Evolutionary conservation across 768 basidiomycete species (phyloP).

Genomic region (Clavaria fumosa): DNA sequence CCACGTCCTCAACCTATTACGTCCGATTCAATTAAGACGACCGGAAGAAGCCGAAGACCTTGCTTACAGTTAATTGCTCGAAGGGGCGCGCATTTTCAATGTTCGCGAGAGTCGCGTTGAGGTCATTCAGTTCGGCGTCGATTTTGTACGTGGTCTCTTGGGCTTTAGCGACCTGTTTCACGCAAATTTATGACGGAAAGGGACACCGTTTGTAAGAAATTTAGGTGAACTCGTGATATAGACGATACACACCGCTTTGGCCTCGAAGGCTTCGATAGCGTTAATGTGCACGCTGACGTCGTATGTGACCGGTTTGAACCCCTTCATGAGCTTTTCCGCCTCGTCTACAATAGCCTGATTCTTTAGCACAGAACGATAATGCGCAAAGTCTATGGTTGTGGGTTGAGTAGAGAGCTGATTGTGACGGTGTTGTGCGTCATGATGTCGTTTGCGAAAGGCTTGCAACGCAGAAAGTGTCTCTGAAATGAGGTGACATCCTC

Average conservation of each 20-base stretch:
- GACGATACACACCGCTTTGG: constrained; percentile 58
- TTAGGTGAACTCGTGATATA: not conserved
- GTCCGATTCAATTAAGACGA: not conserved
- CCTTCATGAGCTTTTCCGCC: constrained; percentile 74
- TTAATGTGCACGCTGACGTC: constrained; percentile 82
- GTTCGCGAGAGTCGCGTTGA: constrained; percentile 88
- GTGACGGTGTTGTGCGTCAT: constrained; percentile 68
- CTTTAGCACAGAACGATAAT: constrained; percentile 86
- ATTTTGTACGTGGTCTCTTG: constrained; percentile 84
- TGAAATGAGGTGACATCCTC: constrained; percentile 21
- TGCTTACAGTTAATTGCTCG: constrained; percentile 86
- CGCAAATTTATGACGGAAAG: constrained; percentile 5
- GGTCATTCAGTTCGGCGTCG: constrained; percentile 76
- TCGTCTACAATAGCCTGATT: constrained; percentile 87
- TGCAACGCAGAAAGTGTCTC: constrained; percentile 85
- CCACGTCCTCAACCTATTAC: constrained; percentile 70
- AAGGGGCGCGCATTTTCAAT: constrained; percentile 96
- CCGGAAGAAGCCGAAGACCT: not conserved
- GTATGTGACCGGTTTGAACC: constrained; percentile 91
- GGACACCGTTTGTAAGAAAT: not conserved
- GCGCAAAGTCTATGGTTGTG: constrained; percentile 74
- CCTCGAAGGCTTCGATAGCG: constrained; percentile 93
- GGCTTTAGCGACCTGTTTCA: constrained; percentile 64
- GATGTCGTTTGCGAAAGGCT: constrained; percentile 92
- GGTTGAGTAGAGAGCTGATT: constrained; percentile 50